phyloP scores from a whole-genome alignment of 345 rosid genomes.

The Citrus medica region DNA sequence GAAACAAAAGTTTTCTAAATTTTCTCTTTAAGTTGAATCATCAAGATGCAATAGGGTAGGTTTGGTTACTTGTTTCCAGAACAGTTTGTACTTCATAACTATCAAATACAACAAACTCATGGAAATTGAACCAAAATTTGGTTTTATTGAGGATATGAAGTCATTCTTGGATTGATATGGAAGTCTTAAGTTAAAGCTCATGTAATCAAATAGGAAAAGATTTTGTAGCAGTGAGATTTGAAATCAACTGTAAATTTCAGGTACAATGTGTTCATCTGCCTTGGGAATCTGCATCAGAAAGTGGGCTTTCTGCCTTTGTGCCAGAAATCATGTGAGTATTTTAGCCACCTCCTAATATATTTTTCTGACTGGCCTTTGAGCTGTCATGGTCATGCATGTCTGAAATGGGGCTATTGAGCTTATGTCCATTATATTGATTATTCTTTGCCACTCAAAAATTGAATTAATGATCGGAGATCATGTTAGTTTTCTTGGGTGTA shows the following conservation, averaged over 20 bases:
- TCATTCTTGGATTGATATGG: background rate
- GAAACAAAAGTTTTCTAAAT: background rate
- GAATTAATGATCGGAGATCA: background rate
- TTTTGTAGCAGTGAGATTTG: background rate
- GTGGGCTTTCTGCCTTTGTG: conserved; percentile 34
- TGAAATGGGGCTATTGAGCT: background rate
- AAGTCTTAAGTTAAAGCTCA: background rate
- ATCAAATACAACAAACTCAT: background rate
- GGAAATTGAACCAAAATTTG: background rate
- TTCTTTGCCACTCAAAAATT: background rate
- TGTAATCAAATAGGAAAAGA: background rate
- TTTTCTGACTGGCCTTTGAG: background rate
- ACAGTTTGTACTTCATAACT: background rate
- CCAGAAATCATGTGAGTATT: conserved; percentile 69
- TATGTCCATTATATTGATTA: background rate
- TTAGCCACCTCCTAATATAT: background rate
- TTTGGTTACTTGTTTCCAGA: background rate
- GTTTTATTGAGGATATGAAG: background rate
- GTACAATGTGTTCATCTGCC: conserved; percentile 72
- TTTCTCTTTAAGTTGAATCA: background rate
- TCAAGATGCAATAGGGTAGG: background rate
- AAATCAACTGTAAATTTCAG: conserved; percentile 27
- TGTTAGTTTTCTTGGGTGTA: background rate
- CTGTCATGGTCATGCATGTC: background rate
- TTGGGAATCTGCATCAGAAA: conserved; percentile 72